Evolutionary conservation across 1,284 basidiomycete genomes (phyloP).

Genomic region (Cryptococcus floricola): DNA sequence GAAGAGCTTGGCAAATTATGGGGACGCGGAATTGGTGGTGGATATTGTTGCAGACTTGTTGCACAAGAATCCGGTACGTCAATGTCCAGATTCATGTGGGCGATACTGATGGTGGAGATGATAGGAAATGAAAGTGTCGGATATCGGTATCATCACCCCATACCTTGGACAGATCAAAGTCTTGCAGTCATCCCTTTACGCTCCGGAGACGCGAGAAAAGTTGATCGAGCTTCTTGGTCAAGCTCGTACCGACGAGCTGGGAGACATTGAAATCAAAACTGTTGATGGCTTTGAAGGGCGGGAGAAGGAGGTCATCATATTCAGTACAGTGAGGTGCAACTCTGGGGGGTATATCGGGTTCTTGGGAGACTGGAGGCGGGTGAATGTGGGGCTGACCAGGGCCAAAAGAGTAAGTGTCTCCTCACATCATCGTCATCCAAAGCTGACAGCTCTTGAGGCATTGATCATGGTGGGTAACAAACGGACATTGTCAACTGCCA

Average conservation of each 20-base stretch:
- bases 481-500: constrained; percentile 57
- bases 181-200: constrained; percentile 60
- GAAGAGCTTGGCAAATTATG: constrained; percentile 67
- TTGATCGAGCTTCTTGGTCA: constrained; percentile 61
- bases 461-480: constrained; percentile 71
- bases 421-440: neutral
- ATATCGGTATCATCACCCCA: constrained; percentile 84
- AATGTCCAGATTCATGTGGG: neutral
- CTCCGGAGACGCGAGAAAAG: constrained; percentile 52
- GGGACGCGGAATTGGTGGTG: constrained; percentile 72
- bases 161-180: constrained; percentile 76
- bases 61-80: constrained; percentile 62
- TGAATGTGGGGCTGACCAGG: constrained; percentile 84
- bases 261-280: constrained; percentile 73
- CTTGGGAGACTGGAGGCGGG: constrained; percentile 75
- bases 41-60: constrained; percentile 74
- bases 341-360: constrained; percentile 72
- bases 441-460: constrained; percentile 1
- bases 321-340: constrained; percentile 84
- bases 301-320: constrained; percentile 86
- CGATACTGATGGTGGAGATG: neutral
- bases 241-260: constrained; percentile 61
- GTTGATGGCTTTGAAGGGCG: constrained; percentile 92
- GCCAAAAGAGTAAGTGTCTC: constrained; percentile 63
- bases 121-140: constrained; percentile 59